Base-by-base conservation (phyloP, 305 asterid species). In the Fraxinus paxiana region DNA sequence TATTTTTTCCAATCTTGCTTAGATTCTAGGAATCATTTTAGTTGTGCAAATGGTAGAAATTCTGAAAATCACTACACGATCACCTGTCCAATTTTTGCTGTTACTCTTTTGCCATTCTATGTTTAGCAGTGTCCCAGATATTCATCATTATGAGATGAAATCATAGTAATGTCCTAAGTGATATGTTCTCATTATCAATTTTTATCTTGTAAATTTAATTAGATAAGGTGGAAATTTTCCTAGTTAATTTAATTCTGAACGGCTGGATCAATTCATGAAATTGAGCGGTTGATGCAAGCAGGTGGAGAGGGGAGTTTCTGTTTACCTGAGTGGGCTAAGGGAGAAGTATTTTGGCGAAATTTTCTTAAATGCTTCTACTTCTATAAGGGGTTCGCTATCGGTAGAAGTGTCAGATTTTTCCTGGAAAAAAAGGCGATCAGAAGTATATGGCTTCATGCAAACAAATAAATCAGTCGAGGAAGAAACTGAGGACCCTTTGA, bases 341-440 rank as follows among this genome's bases (percentile, higher is more conserved):
- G 98, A 96, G 92, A 94, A 96, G 84, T 89, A 96, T 85, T 96
- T 92, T 83, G 99, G 99, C 51, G 98, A 94, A 92, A 80, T 96
- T 77, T 94, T 96, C 84, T 86, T 90, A 83, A 94, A 94, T 88
- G 99, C 97, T 75, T 88, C 96, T 48, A 82, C 88, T 82, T 87
- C 89, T 82, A 81, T 96, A 80, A 87, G 91, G 84, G 92, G 91
- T 84, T 87, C 94, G 76, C 79, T 86, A 20, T 82, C 84, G n/a
- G 82, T 88, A 46, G 85, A 75, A 79, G 84, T 82, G 61, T 81
- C 87, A 46, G 90, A 89, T 84, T 87, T 84, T 69, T 77, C 86
- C 82, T 82, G 79, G 84, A 77, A 80, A 82, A 82, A 73, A 70
- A 76, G 88, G 38, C 84, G 73, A 77, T 84, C 87, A 84, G 86